Base-by-base conservation (phyloP, 352 stramenopile genomes). In the Blastocystis sp. region DNA sequence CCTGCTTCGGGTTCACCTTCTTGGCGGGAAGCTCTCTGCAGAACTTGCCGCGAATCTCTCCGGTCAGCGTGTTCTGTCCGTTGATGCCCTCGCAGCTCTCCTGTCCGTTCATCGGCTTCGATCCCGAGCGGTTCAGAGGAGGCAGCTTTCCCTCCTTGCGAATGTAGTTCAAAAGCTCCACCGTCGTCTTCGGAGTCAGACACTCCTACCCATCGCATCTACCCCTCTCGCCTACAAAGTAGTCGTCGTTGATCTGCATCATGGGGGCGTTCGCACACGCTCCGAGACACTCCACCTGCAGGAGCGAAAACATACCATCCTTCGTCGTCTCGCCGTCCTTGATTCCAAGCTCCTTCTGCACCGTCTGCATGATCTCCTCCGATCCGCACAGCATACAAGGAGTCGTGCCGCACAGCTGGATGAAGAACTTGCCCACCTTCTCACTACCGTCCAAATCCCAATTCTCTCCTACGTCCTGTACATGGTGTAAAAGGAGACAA, bases 401-500 rank as follows among this genome's bases (percentile, higher is more conserved):
- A 64, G 96, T 99, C 14, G 96, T 99, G 84, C 96, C 96, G 87
- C 96, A 99, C 14, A 98, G 91, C 89, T 97, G 93, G 87, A 96
- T 95, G 86, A 95, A 95, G 89, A 94, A 96, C 90, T 95, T 96
- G 89, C 92, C 93, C 59, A 95, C 92, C 88, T 96, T 96, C 84
- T 96, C 94, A 54, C 93, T 76, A 53, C n/a, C 7, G 9, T 18
- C 7, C 8, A 18, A 18, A 9, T 38, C 42, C 18, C n/a, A 0
- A 0, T 24, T 14, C 24, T 11, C n/a, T 27, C 42, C 7, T 76
- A 76, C 64, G 42, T 54, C 16, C 48, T 98, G 90, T 98, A 99
- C 96, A 99, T 98, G 87, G 96, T 99, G 91, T 98, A 99, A 89
- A 98, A 99, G 44, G 94, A 98, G 27, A 96, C 96, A 27, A 99